These are phyloP conservation scores for Alternaria metachromatica DNA, from an alignment of 2,329 filamentous ascomycete species.

Conservation along the genomic window DNA sequence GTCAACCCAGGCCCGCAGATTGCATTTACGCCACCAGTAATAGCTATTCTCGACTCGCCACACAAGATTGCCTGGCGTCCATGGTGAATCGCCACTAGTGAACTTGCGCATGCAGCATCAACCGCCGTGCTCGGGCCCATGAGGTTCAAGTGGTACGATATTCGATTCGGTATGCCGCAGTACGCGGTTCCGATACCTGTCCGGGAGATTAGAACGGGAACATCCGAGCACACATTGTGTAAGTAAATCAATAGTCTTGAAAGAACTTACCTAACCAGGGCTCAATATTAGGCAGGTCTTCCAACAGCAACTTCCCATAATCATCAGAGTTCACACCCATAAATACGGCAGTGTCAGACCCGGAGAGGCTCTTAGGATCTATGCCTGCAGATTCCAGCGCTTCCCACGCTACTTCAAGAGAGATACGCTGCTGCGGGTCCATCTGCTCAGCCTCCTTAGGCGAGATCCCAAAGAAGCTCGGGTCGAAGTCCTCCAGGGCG, in stretches of 20 bases:
- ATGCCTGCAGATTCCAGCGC: neutral
- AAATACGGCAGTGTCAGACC: neutral
- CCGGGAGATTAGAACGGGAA: neutral
- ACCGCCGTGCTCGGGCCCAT: constrained; percentile 32
- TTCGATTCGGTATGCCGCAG: constrained; percentile 13
- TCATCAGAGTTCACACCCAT: neutral
- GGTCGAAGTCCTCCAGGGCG: neutral
- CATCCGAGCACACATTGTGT: neutral
- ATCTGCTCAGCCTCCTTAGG: neutral
- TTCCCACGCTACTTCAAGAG: neutral
- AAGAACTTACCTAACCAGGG: neutral
- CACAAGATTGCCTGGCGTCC: constrained; percentile 29
- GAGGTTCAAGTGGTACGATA: constrained; percentile 33
- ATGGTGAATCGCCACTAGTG: constrained; percentile 30
- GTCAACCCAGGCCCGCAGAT: constrained; percentile 51
- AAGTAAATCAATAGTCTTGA: neutral
- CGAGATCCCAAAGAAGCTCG: neutral
- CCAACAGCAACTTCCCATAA: neutral
- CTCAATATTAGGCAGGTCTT: neutral
- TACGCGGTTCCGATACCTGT: neutral
- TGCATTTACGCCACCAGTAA: constrained; percentile 49
- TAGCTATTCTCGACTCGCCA: constrained; percentile 38
- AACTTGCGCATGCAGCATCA: constrained; percentile 37
- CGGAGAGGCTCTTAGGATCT: neutral
- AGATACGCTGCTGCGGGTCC: neutral